These are phyloP conservation scores for Pascua guehoae DNA, from an alignment of 1,284 basidiomycete genomes.

Conservation along the genomic window DNA sequence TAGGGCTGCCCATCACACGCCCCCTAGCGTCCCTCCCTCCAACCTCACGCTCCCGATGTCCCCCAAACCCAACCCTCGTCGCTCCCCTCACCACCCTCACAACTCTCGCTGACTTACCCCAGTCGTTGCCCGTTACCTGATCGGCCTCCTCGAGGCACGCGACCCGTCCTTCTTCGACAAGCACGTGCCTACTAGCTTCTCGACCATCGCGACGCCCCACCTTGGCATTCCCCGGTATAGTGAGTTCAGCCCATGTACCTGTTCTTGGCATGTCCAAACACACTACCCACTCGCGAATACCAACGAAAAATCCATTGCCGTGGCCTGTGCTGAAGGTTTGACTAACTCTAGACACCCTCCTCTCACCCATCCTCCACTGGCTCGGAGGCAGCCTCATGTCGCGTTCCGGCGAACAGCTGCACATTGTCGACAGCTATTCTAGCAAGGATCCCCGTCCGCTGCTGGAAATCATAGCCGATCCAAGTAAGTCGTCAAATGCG, in stretches of 20 bases:
- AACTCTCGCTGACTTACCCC: neutral
- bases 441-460: conserved; percentile 62
- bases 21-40: no score
- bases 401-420: conserved; percentile 78
- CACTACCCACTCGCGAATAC: neutral
- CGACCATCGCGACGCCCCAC: conserved; percentile 44
- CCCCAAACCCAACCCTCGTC: no score
- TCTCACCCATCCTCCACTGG: conserved; percentile 58
- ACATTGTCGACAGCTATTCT: conserved; percentile 69
- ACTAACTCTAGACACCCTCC: conserved; percentile 49
- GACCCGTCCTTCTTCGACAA: conserved; percentile 40
- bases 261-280: neutral
- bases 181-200: conserved; percentile 36
- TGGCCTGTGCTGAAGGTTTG: neutral
- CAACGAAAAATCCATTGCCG: no score
- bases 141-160: conserved; percentile 41
- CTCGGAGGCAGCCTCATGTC: conserved; percentile 74
- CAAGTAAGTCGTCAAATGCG: conserved; percentile 54
- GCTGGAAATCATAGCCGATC: conserved; percentile 80
- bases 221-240: conserved; percentile 41
- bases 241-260: conserved; percentile 11
- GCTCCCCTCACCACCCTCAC: no score
- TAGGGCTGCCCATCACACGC: neutral
- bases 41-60: neutral
- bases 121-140: conserved; percentile 47